Evolutionary conservation across 1,284 basidiomycete genomes (phyloP).

Genomic region (Cronartium ribicola): DNA sequence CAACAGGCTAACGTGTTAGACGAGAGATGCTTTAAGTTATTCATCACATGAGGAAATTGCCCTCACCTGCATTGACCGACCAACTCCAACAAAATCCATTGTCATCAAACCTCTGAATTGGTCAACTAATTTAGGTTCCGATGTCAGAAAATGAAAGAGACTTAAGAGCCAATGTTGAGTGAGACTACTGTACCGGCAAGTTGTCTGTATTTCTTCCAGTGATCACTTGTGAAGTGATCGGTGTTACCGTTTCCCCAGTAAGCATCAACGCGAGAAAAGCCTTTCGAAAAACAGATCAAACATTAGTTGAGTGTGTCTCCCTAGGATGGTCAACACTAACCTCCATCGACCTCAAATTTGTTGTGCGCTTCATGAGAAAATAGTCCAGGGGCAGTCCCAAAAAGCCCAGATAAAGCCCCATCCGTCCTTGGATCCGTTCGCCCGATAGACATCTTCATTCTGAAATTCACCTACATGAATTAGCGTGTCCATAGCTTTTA

Average conservation of each 20-base stretch:
- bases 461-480: background rate
- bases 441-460: background rate
- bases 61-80: background rate
- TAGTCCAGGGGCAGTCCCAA: background rate
- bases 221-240: background rate
- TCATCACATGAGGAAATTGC: background rate
- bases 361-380: background rate
- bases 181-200: background rate
- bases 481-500: background rate
- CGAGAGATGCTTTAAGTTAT: background rate
- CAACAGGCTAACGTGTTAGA: background rate
- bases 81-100: background rate
- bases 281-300: too few species aligned
- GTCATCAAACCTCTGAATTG: background rate
- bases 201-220: background rate
- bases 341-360: background rate
- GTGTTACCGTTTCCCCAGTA: background rate
- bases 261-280: background rate
- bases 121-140: background rate
- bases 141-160: background rate
- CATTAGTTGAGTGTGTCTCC: too few species aligned
- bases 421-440: constrained; percentile 1
- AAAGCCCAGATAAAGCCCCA: background rate
- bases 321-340: background rate
- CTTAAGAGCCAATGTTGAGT: too few species aligned